These are phyloP conservation scores for Penicillium janthinellum DNA, from an alignment of 2,329 filamentous ascomycete genomes.

Conservation along the genomic window DNA sequence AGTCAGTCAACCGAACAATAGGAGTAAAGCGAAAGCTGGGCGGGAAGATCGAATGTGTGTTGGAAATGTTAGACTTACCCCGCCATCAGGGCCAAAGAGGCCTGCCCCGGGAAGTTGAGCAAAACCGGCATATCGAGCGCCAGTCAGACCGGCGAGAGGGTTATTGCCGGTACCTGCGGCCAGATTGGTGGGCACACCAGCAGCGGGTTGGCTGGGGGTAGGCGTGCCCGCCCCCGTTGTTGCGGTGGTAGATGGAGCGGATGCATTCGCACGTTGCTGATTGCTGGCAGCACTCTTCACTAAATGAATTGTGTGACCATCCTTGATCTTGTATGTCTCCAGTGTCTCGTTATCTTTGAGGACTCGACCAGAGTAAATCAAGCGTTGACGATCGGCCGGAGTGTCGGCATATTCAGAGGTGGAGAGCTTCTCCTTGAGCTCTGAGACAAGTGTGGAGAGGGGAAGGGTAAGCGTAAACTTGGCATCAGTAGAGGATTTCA, in stretches of 20 bases:
- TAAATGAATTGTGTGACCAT: conserved; percentile 92
- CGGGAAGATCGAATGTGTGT: background rate
- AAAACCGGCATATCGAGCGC: conserved; percentile 90
- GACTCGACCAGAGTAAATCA: conserved; percentile 97
- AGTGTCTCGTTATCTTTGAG: conserved; percentile 92
- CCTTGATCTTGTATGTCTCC: conserved; percentile 88
- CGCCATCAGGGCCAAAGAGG: conserved; percentile 91
- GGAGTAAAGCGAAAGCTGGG: background rate
- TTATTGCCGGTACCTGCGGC: conserved; percentile 70
- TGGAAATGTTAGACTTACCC: conserved; percentile 61
- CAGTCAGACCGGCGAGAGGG: conserved; percentile 84
- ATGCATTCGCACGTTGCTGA: conserved; percentile 57
- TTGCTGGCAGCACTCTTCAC: conserved; percentile 97
- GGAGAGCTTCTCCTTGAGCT: conserved; percentile 88
- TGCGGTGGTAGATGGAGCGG: conserved; percentile 51
- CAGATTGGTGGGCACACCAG: conserved; percentile 52
- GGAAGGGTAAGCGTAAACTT: conserved; percentile 82
- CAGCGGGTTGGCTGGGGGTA: conserved; percentile 32
- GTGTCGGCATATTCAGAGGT: conserved; percentile 81
- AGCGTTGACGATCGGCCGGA: conserved; percentile 81
- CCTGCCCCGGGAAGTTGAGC: conserved; percentile 83
- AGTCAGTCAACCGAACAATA: conserved; percentile 16
- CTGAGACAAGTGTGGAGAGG: conserved; percentile 72
- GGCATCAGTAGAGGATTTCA: conserved; percentile 93
- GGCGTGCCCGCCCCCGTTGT: conserved; percentile 35